Percentiles rank a stretch among this genome's conserved stretches.
These are phyloP conservation scores for Mycena capillaripes DNA, from an alignment of 768 basidiomycete genomes.

Conservation along the genomic window DNA sequence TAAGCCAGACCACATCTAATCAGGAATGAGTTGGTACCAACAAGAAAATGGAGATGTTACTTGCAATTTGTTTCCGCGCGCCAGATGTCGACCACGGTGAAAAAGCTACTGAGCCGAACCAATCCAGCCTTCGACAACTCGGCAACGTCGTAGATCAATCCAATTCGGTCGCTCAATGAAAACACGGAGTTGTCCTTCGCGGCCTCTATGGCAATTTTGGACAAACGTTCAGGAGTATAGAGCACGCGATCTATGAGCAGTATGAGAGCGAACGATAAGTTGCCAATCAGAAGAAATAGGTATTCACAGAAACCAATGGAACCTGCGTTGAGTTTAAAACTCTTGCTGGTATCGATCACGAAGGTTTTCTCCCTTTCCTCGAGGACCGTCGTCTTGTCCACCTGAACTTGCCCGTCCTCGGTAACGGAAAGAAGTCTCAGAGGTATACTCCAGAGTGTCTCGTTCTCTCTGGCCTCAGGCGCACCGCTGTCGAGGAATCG, in stretches of 20 bases:
- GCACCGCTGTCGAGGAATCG: constrained; percentile 93
- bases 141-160: constrained; percentile 88
- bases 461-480: constrained; percentile 85
- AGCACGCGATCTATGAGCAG: constrained; percentile 87
- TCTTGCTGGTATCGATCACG: constrained; percentile 77
- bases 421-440: constrained; percentile 77
- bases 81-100: constrained; percentile 79
- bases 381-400: constrained; percentile 77
- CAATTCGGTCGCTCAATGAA: constrained; percentile 88
- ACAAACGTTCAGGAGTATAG: constrained; percentile 87
- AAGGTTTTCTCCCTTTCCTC: constrained; percentile 76
- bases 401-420: constrained; percentile 64
- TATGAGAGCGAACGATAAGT: not conserved
- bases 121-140: constrained; percentile 87
- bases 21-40: not conserved
- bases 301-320: constrained; percentile 87
- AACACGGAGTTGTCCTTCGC: constrained; percentile 74
- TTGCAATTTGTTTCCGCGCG: constrained; percentile 82
- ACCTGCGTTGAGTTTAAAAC: constrained; percentile 93
- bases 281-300: not conserved
- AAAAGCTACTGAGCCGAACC: constrained; percentile 78
- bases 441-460: constrained; percentile 92
- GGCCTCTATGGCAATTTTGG: constrained; percentile 84
- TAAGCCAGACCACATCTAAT: constrained; percentile 86
- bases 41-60: no score